Conservation (phyloP, 305 asterid species). For the Solanum hybrid region DNA sequence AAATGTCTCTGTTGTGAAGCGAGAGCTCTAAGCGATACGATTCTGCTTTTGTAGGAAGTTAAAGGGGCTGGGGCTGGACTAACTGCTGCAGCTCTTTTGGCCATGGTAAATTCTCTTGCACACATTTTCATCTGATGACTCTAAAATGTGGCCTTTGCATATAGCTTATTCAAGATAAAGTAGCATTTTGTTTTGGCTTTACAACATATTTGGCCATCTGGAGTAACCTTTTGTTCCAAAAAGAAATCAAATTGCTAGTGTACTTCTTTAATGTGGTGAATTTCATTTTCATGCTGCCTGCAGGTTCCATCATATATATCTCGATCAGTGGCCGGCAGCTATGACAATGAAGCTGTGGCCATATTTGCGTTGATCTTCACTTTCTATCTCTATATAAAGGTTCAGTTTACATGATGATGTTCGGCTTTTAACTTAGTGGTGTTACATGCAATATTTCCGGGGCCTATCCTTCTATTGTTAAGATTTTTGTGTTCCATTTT, state of each 20-base stretch:
- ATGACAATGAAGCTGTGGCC: slow-evolving; percentile 99
- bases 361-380: slow-evolving; percentile 95
- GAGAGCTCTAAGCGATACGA: not conserved
- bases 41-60: slow-evolving; percentile 55
- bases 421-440: slow-evolving; percentile 4
- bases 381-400: slow-evolving; percentile 96
- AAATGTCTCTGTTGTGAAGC: not conserved
- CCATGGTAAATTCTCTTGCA: slow-evolving; percentile 58
- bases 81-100: slow-evolving; percentile 96
- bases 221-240: not conserved
- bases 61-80: slow-evolving; percentile 97
- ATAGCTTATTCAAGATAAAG: not conserved
- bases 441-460: not conserved
- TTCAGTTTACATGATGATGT: slow-evolving; percentile 11
- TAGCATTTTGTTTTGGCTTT: not conserved
- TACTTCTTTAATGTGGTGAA: not conserved
- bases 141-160: not conserved
- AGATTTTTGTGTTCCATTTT: not conserved
- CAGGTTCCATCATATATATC: slow-evolving; percentile 99
- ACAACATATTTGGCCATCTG: not conserved
- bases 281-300: slow-evolving; percentile 8
- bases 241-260: not conserved
- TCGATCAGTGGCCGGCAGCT: slow-evolving; percentile 98
- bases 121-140: not conserved
- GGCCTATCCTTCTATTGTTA: not conserved